A percentile compares a stretch with the other conserved stretches of the same genome.
Conservation (phyloP, 768 basidiomycete species). For the Favolaschia claudopus region DNA sequence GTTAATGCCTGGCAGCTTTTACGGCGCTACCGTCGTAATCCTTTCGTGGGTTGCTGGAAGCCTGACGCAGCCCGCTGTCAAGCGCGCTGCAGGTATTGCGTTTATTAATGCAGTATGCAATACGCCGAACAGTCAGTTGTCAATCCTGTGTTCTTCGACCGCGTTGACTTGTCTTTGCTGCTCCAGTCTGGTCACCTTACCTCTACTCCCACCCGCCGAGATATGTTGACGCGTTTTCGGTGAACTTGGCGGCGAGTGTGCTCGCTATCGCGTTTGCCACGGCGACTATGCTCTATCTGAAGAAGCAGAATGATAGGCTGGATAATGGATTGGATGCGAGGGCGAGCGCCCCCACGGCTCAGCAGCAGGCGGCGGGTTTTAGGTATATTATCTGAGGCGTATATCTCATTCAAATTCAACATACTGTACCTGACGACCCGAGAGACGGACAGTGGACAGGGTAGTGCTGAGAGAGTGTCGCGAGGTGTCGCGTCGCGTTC, state of each 20-base stretch:
- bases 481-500: no score
- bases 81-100: constrained; percentile 21
- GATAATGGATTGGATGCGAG: constrained; percentile 7
- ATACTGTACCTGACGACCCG: no score
- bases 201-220: constrained; percentile 15
- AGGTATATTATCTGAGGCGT: no score
- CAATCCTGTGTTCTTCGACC: not conserved
- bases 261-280: constrained; percentile 19
- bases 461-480: no score
- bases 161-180: not conserved
- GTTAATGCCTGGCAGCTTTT: constrained; percentile 21
- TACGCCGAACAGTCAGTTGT: constrained; percentile 18
- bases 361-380: constrained; percentile 21
- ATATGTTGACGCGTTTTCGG: constrained; percentile 22
- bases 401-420: no score
- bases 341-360: constrained; percentile 16
- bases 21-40: constrained; percentile 23
- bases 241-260: constrained; percentile 24
- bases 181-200: constrained; percentile 21
- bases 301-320: constrained; percentile 17
- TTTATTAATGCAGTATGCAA: constrained; percentile 25
- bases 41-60: constrained; percentile 23
- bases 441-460: no score
- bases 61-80: constrained; percentile 23
- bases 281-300: constrained; percentile 21